Conservation (phyloP, 192 early-diverging fungal genomes). For the Backusella circina region DNA sequence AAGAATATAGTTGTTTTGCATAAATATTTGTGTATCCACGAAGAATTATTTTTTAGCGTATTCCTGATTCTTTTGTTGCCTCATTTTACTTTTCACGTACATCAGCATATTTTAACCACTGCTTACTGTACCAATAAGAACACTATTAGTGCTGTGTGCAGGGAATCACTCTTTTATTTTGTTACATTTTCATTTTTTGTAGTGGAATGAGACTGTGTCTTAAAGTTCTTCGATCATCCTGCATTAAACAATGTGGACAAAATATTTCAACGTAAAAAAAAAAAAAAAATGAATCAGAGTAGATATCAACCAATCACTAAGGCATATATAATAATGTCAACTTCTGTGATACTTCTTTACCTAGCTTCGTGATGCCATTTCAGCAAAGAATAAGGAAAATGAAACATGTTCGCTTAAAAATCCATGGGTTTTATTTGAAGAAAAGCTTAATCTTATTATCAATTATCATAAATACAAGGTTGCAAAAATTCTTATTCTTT, state of each 20-base stretch:
- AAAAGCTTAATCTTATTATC: neutral
- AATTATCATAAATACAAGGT: neutral
- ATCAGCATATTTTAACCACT: no score
- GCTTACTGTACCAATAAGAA: no score
- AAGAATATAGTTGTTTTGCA: no score
- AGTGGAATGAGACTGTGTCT: neutral
- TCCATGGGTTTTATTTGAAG: neutral
- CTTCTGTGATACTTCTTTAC: neutral
- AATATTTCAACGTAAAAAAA: neutral
- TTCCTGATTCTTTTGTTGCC: no score
- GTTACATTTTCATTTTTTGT: neutral
- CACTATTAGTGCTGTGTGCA: no score
- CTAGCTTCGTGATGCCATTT: neutral
- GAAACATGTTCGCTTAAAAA: neutral
- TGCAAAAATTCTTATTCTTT: neutral
- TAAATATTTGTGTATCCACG: no score
- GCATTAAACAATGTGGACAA: neutral
- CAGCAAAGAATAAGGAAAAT: neutral
- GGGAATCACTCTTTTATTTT: neutral
- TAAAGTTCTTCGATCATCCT: neutral
- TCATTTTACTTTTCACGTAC: no score
- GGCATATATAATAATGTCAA: neutral
- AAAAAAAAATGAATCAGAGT: neutral
- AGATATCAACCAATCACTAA: neutral
- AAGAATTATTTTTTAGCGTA: no score